Evolutionary conservation across 345 rosid species (phyloP), one percentile per base, ranked within the genome.

Genomic region (Boechera divaricarpa): DNA sequence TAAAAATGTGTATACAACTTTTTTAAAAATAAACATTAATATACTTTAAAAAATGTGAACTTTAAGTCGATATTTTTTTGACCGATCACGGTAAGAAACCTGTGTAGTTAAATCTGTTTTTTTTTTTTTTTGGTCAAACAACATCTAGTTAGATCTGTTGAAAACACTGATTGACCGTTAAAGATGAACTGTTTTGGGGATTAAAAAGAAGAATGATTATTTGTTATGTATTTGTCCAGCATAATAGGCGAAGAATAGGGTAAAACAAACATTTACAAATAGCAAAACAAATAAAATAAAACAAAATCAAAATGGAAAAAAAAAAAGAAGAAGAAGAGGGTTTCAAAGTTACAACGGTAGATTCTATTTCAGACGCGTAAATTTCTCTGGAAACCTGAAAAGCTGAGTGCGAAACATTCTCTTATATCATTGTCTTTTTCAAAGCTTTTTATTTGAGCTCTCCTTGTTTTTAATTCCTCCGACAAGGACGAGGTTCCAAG

Each of bases 401-500:
- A 52, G 49, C 4, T 42, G 42, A 53, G 55, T 63, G 72, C 72
- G 31, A 72, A 71, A 70, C 58, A 64, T 64, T 72, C 77, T 77
- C 81, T 71, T 77, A 77, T 77, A 77, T 77, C 56, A 77, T 71
- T 29, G 24, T 39, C 77, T 57, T 47, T 41, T 10, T 32, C 55
- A 49, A 15, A 56, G 7, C 60, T 49, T 77, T 47, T 65, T 71
- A 63, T 48, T 77, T 77, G 81, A 77, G 68, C 77, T 77, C 77
- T 72, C 77, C 73, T 72, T 78, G 73, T 72, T 78, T 65, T 70
- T 72, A 18, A 57, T 71, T 58, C 81, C 69, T 78, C 77, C 67
- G 54, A 78, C 77, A 78, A 71, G 81, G 81, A 78, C 67, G 77
- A 71, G 77, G 73, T 78, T 72, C 81, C 81, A 71, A 58, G 54